Evolutionary conservation across 495 filamentous ascomycete species (phyloP).

Genomic region (Friedmanniomyces endolithicus): DNA sequence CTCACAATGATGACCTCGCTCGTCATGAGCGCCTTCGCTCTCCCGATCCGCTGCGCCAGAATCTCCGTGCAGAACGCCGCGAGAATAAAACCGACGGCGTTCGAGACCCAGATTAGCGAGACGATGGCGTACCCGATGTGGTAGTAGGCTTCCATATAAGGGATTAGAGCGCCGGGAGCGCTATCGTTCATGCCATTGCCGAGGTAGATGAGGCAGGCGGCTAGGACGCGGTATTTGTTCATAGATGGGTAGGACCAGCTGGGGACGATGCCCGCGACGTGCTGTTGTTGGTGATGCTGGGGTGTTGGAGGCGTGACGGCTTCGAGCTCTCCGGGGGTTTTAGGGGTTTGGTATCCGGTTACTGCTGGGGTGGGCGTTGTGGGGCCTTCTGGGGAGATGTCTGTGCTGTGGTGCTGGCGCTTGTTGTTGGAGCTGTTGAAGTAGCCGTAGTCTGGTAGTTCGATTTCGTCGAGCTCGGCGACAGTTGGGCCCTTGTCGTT

Average conservation of each 20-base stretch:
- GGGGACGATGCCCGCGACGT: constrained; percentile 36
- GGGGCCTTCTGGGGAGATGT: not conserved
- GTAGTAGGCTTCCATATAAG: constrained; percentile 62
- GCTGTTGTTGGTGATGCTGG: constrained; percentile 21
- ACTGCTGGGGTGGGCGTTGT: not conserved
- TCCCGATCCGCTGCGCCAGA: constrained; percentile 44
- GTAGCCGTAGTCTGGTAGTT: constrained; percentile 10
- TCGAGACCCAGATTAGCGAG: constrained; percentile 67
- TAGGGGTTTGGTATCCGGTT: constrained; percentile 6
- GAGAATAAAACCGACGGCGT: constrained; percentile 59
- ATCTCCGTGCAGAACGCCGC: constrained; percentile 55
- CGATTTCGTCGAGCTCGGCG: constrained; percentile 12
- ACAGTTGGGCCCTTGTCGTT: not conserved
- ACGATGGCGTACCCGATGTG: constrained; percentile 59
- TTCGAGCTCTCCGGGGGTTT: constrained; percentile 42
- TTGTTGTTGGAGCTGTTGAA: too few species aligned
- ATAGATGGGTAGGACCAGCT: constrained; percentile 42
- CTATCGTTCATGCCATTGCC: constrained; percentile 38
- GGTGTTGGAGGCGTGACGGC: constrained; percentile 39
- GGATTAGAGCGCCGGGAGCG: constrained; percentile 60
- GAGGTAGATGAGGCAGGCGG: constrained; percentile 35
- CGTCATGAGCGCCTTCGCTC: constrained; percentile 47
- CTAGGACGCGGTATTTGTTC: constrained; percentile 34
- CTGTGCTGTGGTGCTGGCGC: not conserved
- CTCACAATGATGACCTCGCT: constrained; percentile 38